These are phyloP conservation scores for Acer campestre DNA, from an alignment of 345 rosid species.

Conservation along the genomic window DNA sequence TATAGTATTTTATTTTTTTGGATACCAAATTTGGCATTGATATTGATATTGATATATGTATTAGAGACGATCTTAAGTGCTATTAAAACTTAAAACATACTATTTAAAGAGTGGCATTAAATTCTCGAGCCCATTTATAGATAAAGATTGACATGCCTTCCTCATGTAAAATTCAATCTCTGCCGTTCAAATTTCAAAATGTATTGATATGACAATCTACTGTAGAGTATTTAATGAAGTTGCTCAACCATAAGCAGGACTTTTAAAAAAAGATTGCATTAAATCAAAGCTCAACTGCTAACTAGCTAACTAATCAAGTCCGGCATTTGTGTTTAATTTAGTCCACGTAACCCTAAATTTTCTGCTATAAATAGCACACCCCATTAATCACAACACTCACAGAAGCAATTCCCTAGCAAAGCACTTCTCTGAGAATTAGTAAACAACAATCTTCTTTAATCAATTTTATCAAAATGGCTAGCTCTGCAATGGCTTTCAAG, in stretches of 20 bases:
- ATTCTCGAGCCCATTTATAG: too few relatives aligned
- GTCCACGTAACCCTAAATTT: not conserved
- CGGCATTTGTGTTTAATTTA: not conserved
- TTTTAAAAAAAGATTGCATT: not conserved
- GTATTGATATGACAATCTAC: too few relatives aligned
- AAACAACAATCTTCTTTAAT: slow-evolving; percentile 38
- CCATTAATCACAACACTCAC: not conserved
- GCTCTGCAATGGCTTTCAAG: not conserved
- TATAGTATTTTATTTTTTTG: too few relatives aligned
- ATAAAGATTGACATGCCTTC: too few relatives aligned
- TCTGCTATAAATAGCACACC: not conserved
- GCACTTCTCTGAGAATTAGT: not conserved
- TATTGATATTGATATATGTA: too few relatives aligned
- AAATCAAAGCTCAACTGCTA: not conserved
- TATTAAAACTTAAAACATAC: too few relatives aligned
- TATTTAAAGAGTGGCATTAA: too few relatives aligned
- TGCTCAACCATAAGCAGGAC: not conserved
- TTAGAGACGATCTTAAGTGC: too few relatives aligned
- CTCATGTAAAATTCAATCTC: too few relatives aligned
- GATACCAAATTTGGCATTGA: too few relatives aligned
- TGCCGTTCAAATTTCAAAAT: too few relatives aligned
- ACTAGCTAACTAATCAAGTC: not conserved
- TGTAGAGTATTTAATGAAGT: not conserved
- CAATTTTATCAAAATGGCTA: slow-evolving; percentile 38
- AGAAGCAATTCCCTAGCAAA: not conserved